A percentile compares a stretch with the other conserved stretches of the same genome.
Evolutionary conservation across 345 rosid genomes (phyloP).

Genomic region (Lepidium sativum): DNA sequence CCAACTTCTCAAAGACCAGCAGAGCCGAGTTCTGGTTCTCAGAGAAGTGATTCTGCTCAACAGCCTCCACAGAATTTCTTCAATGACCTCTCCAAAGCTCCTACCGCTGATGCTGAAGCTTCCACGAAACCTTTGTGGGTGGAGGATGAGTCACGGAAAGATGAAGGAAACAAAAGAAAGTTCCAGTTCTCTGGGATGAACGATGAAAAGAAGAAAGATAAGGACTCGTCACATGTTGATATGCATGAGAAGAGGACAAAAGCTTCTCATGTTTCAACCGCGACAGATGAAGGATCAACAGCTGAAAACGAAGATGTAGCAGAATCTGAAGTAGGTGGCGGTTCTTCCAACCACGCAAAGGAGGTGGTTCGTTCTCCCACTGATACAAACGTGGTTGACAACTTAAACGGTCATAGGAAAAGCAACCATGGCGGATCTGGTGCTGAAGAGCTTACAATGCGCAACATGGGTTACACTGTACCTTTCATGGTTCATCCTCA

Average conservation of each 20-base stretch:
- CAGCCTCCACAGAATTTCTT: slow-evolving; percentile 72
- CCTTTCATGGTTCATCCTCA: slow-evolving; percentile 51
- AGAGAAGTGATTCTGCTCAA: slow-evolving; percentile 51
- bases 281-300: slow-evolving; percentile 81
- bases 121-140: slow-evolving; percentile 56
- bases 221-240: slow-evolving; percentile 39
- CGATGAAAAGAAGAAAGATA: slow-evolving; percentile 52
- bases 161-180: slow-evolving; percentile 55
- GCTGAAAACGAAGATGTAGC: slow-evolving; percentile 97
- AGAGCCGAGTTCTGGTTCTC: slow-evolving; percentile 52
- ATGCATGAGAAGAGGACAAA: slow-evolving; percentile 44
- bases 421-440: slow-evolving; percentile 23
- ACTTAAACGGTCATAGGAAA: slow-evolving; percentile 29
- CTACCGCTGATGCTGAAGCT: slow-evolving; percentile 41
- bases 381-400: slow-evolving; percentile 33
- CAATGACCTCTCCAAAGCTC: slow-evolving; percentile 56
- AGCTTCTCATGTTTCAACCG: slow-evolving; percentile 56
- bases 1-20: slow-evolving; percentile 36
- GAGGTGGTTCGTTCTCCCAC: slow-evolving; percentile 40
- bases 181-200: slow-evolving; percentile 48
- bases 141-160: slow-evolving; percentile 52
- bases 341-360: slow-evolving; percentile 60
- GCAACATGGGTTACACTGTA: slow-evolving; percentile 38
- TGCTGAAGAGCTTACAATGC: slow-evolving; percentile 46
- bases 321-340: slow-evolving; percentile 81